Percentiles rank a stretch among this genome's conserved stretches.
phyloP scores from a whole-genome alignment of 2,329 filamentous ascomycete genomes.

The Diaporthe sp. region DNA sequence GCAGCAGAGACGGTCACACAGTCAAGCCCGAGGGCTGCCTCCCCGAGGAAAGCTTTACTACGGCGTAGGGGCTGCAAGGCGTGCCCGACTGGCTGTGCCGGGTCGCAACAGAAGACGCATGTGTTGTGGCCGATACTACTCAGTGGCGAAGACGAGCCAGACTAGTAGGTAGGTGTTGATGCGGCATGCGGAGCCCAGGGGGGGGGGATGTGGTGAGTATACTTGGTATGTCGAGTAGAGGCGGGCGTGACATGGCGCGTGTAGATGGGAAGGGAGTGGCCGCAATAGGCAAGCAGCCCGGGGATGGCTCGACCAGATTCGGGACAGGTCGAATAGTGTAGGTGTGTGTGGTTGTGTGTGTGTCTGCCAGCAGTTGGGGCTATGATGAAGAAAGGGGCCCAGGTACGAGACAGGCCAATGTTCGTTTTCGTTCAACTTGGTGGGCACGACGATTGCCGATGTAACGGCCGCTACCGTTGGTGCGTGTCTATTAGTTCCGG shows the following conservation, averaged over 20 bases:
- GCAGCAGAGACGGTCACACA: too few species aligned
- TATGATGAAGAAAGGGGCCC: neutral
- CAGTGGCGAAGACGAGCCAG: constrained; percentile 5
- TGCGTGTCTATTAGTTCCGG: neutral
- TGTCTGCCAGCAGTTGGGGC: neutral
- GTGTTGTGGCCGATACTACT: constrained; percentile 6
- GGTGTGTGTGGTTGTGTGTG: neutral
- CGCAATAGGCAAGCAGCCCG: constrained; percentile 19
- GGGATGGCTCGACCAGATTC: constrained; percentile 20
- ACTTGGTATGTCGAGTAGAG: too few species aligned
- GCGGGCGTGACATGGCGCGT: neutral
- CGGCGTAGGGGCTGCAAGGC: neutral
- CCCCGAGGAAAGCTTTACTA: neutral
- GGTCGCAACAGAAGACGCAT: neutral
- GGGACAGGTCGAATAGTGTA: neutral
- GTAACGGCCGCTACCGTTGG: constrained; percentile 16
- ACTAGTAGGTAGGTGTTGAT: neutral
- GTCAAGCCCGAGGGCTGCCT: neutral
- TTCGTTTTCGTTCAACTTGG: neutral
- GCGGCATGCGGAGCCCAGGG: neutral
- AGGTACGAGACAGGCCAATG: neutral
- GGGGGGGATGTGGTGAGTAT: too few species aligned
- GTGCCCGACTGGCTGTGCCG: neutral
- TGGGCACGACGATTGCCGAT: neutral
- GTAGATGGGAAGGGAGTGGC: neutral